phyloP scores from a whole-genome alignment of 1,284 basidiomycete genomes.

The Farysia itapuensis region DNA sequence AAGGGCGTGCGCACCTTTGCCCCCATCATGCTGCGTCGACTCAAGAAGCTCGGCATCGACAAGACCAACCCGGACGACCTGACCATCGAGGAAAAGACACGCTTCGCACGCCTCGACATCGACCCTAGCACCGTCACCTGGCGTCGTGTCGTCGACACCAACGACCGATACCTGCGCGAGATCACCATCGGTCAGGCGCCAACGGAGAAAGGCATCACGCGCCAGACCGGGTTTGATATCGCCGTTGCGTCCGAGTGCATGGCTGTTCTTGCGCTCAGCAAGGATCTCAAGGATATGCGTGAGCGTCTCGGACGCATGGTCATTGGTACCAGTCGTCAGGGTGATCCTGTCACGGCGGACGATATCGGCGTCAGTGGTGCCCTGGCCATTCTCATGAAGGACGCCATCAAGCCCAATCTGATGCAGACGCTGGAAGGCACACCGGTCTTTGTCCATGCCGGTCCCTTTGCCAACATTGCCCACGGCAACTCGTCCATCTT shows the following conservation, averaged over 20 bases:
- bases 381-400: constrained; percentile 95
- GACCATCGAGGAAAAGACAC: constrained; percentile 85
- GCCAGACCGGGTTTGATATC: constrained; percentile 92
- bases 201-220: constrained; percentile 86
- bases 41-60: constrained; percentile 91
- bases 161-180: constrained; percentile 94
- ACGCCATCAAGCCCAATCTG: constrained; percentile 97
- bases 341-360: constrained; percentile 91
- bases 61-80: constrained; percentile 91
- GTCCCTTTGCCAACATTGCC: constrained; percentile 98
- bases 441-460: constrained; percentile 97
- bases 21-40: constrained; percentile 91
- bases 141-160: constrained; percentile 93
- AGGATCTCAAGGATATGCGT: constrained; percentile 86
- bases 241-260: constrained; percentile 96
- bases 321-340: constrained; percentile 88
- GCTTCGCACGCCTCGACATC: constrained; percentile 88
- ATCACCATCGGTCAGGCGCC: constrained; percentile 87
- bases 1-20: constrained; percentile 94
- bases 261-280: constrained; percentile 93
- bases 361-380: constrained; percentile 95
- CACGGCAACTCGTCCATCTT: constrained; percentile 99
- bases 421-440: constrained; percentile 99
- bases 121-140: constrained; percentile 91
- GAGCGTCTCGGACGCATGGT: constrained; percentile 90